phyloP scores from a whole-genome alignment of 2,329 filamentous ascomycete species.

The Lecanicillium sp. region DNA sequence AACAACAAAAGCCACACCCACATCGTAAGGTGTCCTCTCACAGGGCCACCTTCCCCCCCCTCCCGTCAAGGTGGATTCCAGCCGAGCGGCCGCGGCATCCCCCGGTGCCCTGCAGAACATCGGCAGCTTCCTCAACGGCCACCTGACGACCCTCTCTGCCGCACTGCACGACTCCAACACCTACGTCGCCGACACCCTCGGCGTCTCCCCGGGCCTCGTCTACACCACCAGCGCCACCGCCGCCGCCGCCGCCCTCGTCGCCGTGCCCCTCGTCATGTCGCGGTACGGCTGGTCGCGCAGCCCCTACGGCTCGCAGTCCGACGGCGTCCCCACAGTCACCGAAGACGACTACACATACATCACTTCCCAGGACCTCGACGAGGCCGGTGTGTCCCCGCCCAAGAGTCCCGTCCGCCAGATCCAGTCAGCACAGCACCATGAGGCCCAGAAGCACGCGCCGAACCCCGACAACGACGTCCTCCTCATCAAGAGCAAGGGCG shows the following conservation, averaged over 20 bases:
- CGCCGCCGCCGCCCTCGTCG: slow-evolving; percentile 39
- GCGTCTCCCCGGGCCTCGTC: slow-evolving; percentile 41
- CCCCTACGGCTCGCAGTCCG: slow-evolving; percentile 43
- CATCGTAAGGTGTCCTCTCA: slow-evolving; percentile 16
- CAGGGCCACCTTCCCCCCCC: slow-evolving; percentile 20
- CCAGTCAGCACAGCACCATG: too few relatives aligned
- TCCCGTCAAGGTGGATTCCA: slow-evolving; percentile 59
- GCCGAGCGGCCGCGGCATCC: slow-evolving; percentile 52
- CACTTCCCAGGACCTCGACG: slow-evolving; percentile 65
- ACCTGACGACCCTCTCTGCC: slow-evolving; percentile 42
- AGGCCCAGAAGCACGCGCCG: slow-evolving; percentile 32
- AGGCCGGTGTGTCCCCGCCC: slow-evolving; percentile 27
- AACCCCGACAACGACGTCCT: slow-evolving; percentile 61
- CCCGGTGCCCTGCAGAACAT: slow-evolving; percentile 58
- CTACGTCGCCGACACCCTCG: slow-evolving; percentile 45
- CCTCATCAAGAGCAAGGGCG: slow-evolving; percentile 60
- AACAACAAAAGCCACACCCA: neutral
- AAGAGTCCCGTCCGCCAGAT: too few relatives aligned
- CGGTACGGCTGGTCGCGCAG: slow-evolving; percentile 50
- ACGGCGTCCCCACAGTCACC: slow-evolving; percentile 55
- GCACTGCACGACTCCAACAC: slow-evolving; percentile 43
- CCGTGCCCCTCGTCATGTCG: slow-evolving; percentile 48
- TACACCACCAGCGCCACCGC: slow-evolving; percentile 47
- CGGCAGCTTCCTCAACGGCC: slow-evolving; percentile 51
- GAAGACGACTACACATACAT: slow-evolving; percentile 79